phyloP scores from a whole-genome alignment of 2,329 filamentous ascomycete genomes.

The Fonsecaea pugnacius region DNA sequence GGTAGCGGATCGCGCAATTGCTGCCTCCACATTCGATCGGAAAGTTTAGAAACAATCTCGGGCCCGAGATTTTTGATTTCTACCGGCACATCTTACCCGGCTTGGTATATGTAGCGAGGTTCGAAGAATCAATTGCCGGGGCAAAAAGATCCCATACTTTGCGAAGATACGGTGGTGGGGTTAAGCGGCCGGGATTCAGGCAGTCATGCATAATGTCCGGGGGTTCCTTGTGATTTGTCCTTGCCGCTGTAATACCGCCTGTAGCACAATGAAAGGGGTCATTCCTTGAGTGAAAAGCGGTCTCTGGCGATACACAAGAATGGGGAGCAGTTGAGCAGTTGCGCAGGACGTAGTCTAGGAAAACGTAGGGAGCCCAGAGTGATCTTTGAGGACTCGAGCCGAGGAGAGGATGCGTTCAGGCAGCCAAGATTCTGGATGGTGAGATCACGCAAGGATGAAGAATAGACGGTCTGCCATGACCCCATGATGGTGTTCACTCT shows the following conservation, averaged over 20 bases:
- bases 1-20: not conserved
- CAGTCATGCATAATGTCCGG: slow-evolving; percentile 27
- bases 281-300: not conserved
- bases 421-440: not conserved
- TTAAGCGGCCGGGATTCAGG: slow-evolving; percentile 7
- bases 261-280: not conserved
- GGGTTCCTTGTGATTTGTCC: slow-evolving; percentile 2
- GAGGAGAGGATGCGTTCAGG: not conserved
- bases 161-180: not conserved
- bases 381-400: not conserved
- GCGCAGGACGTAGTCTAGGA: not conserved
- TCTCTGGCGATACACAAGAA: not conserved
- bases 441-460: not conserved
- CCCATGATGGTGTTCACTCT: not conserved
- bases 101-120: not conserved
- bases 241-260: not conserved
- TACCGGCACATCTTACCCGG: slow-evolving; percentile 5
- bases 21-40: slow-evolving; percentile 3
- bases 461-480: not conserved
- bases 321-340: not conserved
- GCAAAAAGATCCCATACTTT: not conserved
- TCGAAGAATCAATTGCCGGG: slow-evolving; percentile 14
- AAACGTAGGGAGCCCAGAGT: not conserved
- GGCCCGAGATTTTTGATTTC: not conserved
- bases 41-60: not conserved